A percentile compares a stretch with the other conserved stretches of the same genome.
Conservation (phyloP, 352 stramenopile genomes). For the Halophytophthora batemanensis region DNA sequence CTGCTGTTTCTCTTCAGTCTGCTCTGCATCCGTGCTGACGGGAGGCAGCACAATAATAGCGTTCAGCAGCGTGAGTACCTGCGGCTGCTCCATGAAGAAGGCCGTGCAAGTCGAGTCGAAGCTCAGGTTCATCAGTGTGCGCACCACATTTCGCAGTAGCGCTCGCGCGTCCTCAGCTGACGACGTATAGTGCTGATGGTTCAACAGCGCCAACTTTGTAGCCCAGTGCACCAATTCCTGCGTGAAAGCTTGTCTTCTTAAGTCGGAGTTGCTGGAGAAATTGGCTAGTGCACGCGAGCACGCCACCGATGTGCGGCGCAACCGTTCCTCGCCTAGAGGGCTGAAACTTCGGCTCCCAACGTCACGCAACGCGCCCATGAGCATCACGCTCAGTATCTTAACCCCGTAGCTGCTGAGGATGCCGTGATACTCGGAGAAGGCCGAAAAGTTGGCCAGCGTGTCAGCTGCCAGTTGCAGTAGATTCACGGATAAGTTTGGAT, state of each 20-base stretch:
- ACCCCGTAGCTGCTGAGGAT: conserved; percentile 44
- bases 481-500: conserved; percentile 20
- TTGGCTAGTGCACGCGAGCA: conserved; percentile 65
- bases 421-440: conserved; percentile 56
- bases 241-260: conserved; percentile 44
- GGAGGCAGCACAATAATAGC: conserved; percentile 27
- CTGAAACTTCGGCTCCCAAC: conserved; percentile 39
- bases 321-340: conserved; percentile 31
- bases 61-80: conserved; percentile 53
- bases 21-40: conserved; percentile 1
- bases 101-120: conserved; percentile 46
- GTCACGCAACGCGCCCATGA: conserved; percentile 41
- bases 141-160: conserved; percentile 55
- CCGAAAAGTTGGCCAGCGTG: conserved; percentile 68
- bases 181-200: conserved; percentile 28
- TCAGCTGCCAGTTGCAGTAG: conserved; percentile 50
- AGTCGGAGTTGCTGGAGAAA: conserved; percentile 64
- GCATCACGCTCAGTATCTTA: conserved; percentile 50
- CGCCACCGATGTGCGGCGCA: conserved; percentile 39
- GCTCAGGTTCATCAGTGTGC: conserved; percentile 61
- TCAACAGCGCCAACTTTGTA: conserved; percentile 42
- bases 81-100: conserved; percentile 52
- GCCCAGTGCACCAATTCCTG: conserved; percentile 55
- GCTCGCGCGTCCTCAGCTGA: conserved; percentile 18
- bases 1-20: conserved; percentile 7